Percentiles rank a stretch among this genome's conserved stretches.
phyloP scores from a whole-genome alignment of 805 yeast genomes.

The Hanseniaspora thailandica region DNA sequence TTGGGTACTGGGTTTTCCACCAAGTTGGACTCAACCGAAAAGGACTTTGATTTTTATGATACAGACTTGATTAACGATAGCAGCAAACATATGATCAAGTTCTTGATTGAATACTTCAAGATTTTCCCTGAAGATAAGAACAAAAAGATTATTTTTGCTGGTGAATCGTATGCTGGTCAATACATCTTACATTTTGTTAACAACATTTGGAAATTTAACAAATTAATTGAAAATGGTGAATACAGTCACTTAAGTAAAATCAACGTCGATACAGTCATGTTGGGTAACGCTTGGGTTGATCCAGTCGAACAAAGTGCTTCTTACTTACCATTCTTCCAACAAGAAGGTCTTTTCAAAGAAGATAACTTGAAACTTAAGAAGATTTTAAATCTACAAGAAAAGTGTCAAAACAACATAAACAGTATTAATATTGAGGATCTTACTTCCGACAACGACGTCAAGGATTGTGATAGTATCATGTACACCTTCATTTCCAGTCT shows the following conservation, averaged over 20 bases:
- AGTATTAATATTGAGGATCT: conserved; percentile 17
- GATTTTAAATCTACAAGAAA: conserved; percentile 41
- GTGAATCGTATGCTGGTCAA: conserved; percentile 96
- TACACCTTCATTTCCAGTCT: conserved; percentile 24
- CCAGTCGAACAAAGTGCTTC: conserved; percentile 77
- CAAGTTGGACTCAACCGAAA: background rate
- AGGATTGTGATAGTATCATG: conserved; percentile 37
- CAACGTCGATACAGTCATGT: conserved; percentile 53
- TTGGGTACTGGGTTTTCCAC: conserved; percentile 80
- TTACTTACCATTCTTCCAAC: conserved; percentile 57
- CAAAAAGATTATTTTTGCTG: conserved; percentile 68
- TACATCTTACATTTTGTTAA: conserved; percentile 81
- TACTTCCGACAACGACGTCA: conserved; percentile 25
- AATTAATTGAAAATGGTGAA: conserved; percentile 19
- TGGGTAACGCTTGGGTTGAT: conserved; percentile 93
- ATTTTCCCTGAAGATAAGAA: conserved; percentile 59
- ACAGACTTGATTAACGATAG: conserved; percentile 42
- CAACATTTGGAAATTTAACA: conserved; percentile 42
- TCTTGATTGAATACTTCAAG: conserved; percentile 53
- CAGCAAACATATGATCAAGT: conserved; percentile 48
- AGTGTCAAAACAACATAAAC: conserved; percentile 46
- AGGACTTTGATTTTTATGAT: conserved; percentile 31
- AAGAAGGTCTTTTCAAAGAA: conserved; percentile 42
- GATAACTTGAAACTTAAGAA: conserved; percentile 32
- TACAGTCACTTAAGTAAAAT: conserved; percentile 17